Evolutionary conservation across 306 rosid genomes (phyloP), one percentile per base, ranked within the genome.

Genomic region (Quercus glauca): DNA sequence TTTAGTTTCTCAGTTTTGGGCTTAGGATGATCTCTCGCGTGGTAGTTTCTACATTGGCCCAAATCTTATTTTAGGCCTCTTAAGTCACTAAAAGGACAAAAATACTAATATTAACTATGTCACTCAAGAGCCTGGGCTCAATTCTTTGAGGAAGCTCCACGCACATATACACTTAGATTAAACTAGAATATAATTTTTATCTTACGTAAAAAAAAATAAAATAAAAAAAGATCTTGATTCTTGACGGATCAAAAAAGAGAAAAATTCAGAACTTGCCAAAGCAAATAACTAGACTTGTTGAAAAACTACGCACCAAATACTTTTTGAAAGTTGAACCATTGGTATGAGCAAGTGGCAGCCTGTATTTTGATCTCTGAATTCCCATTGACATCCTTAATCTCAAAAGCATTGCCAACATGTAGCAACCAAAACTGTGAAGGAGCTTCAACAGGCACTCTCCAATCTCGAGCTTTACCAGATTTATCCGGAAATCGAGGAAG

Each of bases 401-500:
- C 86, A 55, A 83, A 91, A 51, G 99, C 95, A 83, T 94, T 94
- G 80, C 89, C 97, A 74, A 92, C 97, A 65, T 94, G 99, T 0
- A 92, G 87, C 0, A 94, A 71, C 99, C 99, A 94, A 51, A 92
- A 25, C n/a, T 87, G 96, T 21, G 97, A 90, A 82, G 97, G 89
- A 77, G 86, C 89, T 84, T 94, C 92, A 78, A 94, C 8, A 1
- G 97, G 86, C 7, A 84, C 86, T 73, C 87, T 92, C 97, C 97
- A 94, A 56, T 92, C 95, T 88, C 94, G 80, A 0, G 20, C 57
- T 75, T 76, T 77, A n/a, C 55, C 35, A 31, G 26, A 6, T 49
- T 79, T 57, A 4, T 60, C 43, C 11, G 88, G 87, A 67, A 85
- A 86, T 29, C 99, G 81, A 70, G 99, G 99, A 69, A 94, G 87